Evolutionary conservation across 148 eudicot genomes (phyloP).

Genomic region (Chenopodium album): DNA sequence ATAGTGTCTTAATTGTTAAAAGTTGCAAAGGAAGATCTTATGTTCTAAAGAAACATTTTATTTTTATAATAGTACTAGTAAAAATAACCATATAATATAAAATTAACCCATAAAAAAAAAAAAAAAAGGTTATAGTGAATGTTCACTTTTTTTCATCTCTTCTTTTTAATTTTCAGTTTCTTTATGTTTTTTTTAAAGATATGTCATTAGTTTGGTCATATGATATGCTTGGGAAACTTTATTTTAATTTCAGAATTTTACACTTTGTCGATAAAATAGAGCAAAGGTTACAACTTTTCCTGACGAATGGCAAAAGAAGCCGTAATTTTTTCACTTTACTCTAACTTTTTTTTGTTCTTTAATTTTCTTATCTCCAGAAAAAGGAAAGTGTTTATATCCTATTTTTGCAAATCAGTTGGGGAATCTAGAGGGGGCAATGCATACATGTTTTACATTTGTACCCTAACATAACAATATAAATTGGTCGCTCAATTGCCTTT

Average conservation of each 20-base stretch:
- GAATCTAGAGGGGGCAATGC: not conserved
- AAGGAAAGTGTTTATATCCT: not conserved
- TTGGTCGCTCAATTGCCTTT: not conserved
- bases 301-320: not conserved
- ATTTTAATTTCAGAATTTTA: not conserved
- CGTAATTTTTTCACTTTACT: not conserved
- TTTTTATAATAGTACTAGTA: not conserved
- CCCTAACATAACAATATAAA: not conserved
- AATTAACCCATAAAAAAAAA: not conserved
- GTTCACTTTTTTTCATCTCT: not conserved
- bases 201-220: not conserved
- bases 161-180: not conserved
- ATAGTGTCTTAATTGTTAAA: constrained; percentile 7
- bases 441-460: not conserved
- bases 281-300: not conserved
- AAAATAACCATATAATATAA: not conserved
- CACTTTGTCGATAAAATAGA: not conserved
- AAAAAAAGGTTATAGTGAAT: not conserved
- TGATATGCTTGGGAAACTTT: not conserved
- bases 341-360: not conserved
- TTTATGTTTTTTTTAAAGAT: not conserved
- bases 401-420: not conserved
- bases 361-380: not conserved
- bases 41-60: not conserved
- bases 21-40: constrained; percentile 11